These are phyloP conservation scores for Colletotrichum incanum DNA, from an alignment of 2,329 filamentous ascomycete genomes.

Conservation along the genomic window DNA sequence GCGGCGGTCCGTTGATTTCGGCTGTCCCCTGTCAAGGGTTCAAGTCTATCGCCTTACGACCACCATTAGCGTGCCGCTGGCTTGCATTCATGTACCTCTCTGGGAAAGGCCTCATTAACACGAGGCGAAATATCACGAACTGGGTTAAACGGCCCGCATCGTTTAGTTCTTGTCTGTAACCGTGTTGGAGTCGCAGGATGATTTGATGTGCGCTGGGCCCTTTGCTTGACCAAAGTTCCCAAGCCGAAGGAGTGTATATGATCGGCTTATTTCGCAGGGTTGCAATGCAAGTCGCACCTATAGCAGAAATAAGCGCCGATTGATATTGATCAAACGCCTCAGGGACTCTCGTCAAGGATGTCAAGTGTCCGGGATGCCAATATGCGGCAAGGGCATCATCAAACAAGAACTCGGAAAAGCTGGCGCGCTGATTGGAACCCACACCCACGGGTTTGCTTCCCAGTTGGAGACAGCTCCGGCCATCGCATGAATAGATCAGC, in stretches of 20 bases:
- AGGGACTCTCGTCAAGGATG: slow-evolving; percentile 1
- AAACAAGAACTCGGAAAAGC: slow-evolving; percentile 19
- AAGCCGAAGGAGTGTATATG: slow-evolving; percentile 10
- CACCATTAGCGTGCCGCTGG: slow-evolving; percentile 11
- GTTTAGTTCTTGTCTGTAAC: neutral
- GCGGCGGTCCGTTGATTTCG: slow-evolving; percentile 22
- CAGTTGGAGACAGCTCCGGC: slow-evolving; percentile 15
- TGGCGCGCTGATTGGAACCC: slow-evolving; percentile 13
- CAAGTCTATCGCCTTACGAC: slow-evolving; percentile 5
- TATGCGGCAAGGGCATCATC: slow-evolving; percentile 11
- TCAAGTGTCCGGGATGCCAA: slow-evolving; percentile 13
- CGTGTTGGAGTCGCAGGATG: slow-evolving; percentile 7
- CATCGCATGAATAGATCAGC: slow-evolving; percentile 44
- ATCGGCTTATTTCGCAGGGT: slow-evolving; percentile 33
- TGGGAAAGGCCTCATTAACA: slow-evolving; percentile 23
- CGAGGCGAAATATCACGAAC: slow-evolving; percentile 4
- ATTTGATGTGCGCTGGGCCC: slow-evolving; percentile 19
- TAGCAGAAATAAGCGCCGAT: slow-evolving; percentile 21
- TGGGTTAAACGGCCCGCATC: slow-evolving; percentile 7
- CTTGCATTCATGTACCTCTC: slow-evolving; percentile 12
- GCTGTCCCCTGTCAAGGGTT: slow-evolving; percentile 13
- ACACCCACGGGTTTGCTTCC: slow-evolving; percentile 29
- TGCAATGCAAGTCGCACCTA: slow-evolving; percentile 11
- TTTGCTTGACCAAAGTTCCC: slow-evolving; percentile 1
- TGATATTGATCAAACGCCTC: slow-evolving; percentile 8